Base-by-base conservation (phyloP, 495 filamentous ascomycete species). In the Filosporella fistucella region DNA sequence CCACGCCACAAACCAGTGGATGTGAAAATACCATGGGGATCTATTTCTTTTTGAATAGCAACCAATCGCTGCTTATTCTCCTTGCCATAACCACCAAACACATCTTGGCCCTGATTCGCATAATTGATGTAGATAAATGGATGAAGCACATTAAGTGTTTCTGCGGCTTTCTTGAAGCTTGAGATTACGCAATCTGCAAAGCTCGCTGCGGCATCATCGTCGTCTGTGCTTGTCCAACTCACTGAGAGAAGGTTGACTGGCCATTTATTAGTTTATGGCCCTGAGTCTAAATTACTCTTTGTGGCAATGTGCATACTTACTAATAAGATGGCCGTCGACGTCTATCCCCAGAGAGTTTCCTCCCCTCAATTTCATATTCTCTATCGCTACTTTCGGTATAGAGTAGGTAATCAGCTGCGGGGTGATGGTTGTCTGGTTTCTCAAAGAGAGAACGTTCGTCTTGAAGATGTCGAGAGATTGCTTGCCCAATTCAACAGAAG, bases 291-390 rank as follows among this genome's bases (percentile, higher is more conserved):
- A 40, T n/a, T n/a, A n/a, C n/a, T n/a, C n/a, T n/a, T n/a, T n/a
- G n/a, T n/a, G n/a, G n/a, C n/a, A n/a, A n/a, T n/a, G n/a, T n/a
- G n/a, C n/a, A 5, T 3, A 41, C 52, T 29, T 41, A 52, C 43
- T n/a, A 37, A 14, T 58, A 5, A 75, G 47, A 6, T 65, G 67
- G 1, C 63, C 64, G 4, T 61, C 49, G 0, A 56, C 54, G 5
- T 69, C 61, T 0, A 82, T 51, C 2, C 78, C 78, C 11, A 83
- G 58, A 4, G 72, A 64, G 50, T 82, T 81, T 0, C 74, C 76
- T 2, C 77, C 77, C 17, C 35, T 4, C 3, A 22, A 4, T 21
- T 20, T 20, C 5, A 16, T 21, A 22, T 38, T 38, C 8, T 21
- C 17, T 7, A 38, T 38, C 7, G 35, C 5, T 9, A 8, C 14